Conservation (phyloP, 2,329 filamentous ascomycete genomes). For the Phialocephala subalpina region DNA sequence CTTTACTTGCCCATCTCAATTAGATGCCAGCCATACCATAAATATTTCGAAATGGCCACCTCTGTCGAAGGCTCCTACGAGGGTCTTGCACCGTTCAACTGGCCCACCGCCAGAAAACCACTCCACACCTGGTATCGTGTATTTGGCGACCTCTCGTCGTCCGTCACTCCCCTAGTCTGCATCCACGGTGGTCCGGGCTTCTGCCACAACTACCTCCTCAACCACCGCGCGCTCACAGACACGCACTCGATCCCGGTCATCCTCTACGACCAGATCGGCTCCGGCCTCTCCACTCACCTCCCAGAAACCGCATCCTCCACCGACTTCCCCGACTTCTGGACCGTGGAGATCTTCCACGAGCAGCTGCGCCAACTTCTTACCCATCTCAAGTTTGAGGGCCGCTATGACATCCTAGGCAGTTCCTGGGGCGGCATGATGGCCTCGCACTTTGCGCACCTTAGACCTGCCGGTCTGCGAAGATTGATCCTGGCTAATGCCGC, state of each 20-base stretch:
- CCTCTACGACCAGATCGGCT: slow-evolving; percentile 63
- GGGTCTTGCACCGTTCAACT: too few species aligned
- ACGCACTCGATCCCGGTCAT: slow-evolving; percentile 50
- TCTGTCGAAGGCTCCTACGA: too few species aligned
- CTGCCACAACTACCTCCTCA: slow-evolving; percentile 50
- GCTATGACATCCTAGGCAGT: slow-evolving; percentile 56
- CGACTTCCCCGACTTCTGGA: slow-evolving; percentile 54
- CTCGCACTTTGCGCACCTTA: slow-evolving; percentile 49
- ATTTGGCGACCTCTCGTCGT: too few species aligned
- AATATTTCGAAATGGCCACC: too few species aligned
- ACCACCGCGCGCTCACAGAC: slow-evolving; percentile 15
- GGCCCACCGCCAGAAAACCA: too few species aligned
- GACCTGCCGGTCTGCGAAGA: slow-evolving; percentile 46
- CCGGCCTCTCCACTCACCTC: slow-evolving; percentile 56
- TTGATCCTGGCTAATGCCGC: slow-evolving; percentile 46
- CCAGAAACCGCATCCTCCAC: slow-evolving; percentile 49
- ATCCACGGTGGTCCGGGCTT: slow-evolving; percentile 57
- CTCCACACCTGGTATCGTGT: too few species aligned
- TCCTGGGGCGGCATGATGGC: slow-evolving; percentile 62
- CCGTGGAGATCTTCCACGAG: slow-evolving; percentile 52
- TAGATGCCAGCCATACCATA: too few species aligned
- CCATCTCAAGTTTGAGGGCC: slow-evolving; percentile 48
- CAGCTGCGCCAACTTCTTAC: slow-evolving; percentile 58
- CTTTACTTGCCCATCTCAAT: too few species aligned
- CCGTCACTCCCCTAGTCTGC: slow-evolving; percentile 43